phyloP scores from a whole-genome alignment of 1,139 yeast genomes.

The Blastobotrys ciferrii region DNA sequence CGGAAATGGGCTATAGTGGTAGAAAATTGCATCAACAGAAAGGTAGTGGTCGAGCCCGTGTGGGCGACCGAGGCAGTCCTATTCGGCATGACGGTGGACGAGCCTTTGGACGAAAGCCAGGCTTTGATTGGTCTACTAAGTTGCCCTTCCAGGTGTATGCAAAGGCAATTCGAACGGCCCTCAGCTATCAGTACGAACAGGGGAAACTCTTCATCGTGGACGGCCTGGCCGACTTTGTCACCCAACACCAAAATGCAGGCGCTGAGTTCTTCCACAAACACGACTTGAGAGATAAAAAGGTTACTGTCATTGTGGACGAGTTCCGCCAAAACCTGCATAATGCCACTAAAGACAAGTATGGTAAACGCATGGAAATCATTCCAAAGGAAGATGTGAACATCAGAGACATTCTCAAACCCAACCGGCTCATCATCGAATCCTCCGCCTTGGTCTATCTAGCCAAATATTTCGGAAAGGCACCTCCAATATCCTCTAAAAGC shows the following conservation, averaged over 20 bases:
- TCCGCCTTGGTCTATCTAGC: slow-evolving; percentile 59
- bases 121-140: slow-evolving; percentile 86
- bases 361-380: slow-evolving; percentile 59
- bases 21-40: slow-evolving; percentile 84
- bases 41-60: slow-evolving; percentile 93
- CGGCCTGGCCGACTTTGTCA: slow-evolving; percentile 51
- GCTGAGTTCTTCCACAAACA: slow-evolving; percentile 59
- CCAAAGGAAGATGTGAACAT: slow-evolving; percentile 80
- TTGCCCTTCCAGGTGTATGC: slow-evolving; percentile 73
- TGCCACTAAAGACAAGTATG: slow-evolving; percentile 44
- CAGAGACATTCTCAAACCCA: slow-evolving; percentile 79
- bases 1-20: slow-evolving; percentile 83
- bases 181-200: slow-evolving; percentile 72
- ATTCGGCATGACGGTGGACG: slow-evolving; percentile 85
- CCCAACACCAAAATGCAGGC: slow-evolving; percentile 51
- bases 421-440: slow-evolving; percentile 71
- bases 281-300: slow-evolving; percentile 51
- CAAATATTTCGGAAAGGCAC: slow-evolving; percentile 20
- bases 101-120: slow-evolving; percentile 79
- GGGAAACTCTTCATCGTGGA: slow-evolving; percentile 76
- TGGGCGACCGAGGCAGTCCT: slow-evolving; percentile 95
- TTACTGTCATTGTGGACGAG: slow-evolving; percentile 65
- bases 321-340: slow-evolving; percentile 51
- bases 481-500: slow-evolving; percentile 11
- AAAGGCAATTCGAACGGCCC: slow-evolving; percentile 74